A percentile compares a stretch with the other conserved stretches of the same genome.
Conservation (phyloP, 2,329 filamentous ascomycete genomes). For the Colletotrichum tabaci region DNA sequence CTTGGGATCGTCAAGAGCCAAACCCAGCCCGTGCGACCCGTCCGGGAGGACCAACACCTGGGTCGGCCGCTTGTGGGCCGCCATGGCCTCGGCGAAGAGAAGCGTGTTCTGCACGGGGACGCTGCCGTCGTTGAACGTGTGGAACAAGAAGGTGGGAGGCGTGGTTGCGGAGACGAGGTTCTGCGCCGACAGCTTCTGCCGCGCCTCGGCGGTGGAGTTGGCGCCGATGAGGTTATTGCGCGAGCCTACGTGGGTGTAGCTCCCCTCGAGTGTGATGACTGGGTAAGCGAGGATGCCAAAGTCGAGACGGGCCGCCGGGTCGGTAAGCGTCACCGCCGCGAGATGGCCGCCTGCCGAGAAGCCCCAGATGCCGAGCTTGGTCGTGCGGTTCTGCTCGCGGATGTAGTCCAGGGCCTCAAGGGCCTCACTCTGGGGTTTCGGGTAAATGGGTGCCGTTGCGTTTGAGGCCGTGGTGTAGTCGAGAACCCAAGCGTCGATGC, state of each 20-base stretch:
- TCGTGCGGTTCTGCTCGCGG: constrained; percentile 37
- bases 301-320: constrained; percentile 42
- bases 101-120: constrained; percentile 50
- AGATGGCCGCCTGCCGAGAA: constrained; percentile 47
- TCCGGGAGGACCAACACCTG: constrained; percentile 48
- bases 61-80: constrained; percentile 44
- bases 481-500: constrained; percentile 45
- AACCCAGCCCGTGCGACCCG: constrained; percentile 48
- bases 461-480: constrained; percentile 42
- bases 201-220: constrained; percentile 41
- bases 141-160: constrained; percentile 55
- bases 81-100: constrained; percentile 48
- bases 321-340: constrained; percentile 44
- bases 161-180: constrained; percentile 45
- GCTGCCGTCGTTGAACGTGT: constrained; percentile 48
- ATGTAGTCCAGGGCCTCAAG: constrained; percentile 43
- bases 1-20: constrained; percentile 46
- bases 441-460: constrained; percentile 43
- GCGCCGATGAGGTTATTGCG: constrained; percentile 44
- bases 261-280: constrained; percentile 44
- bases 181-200: constrained; percentile 46
- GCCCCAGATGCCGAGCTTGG: constrained; percentile 46
- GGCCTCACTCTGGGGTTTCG: constrained; percentile 42
- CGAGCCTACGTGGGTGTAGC: constrained; percentile 42
- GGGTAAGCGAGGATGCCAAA: constrained; percentile 46